Evolutionary conservation across 2,329 filamentous ascomycete genomes (phyloP), one percentile per base, ranked within the genome.

Genomic region (Seiridium unicorne): DNA sequence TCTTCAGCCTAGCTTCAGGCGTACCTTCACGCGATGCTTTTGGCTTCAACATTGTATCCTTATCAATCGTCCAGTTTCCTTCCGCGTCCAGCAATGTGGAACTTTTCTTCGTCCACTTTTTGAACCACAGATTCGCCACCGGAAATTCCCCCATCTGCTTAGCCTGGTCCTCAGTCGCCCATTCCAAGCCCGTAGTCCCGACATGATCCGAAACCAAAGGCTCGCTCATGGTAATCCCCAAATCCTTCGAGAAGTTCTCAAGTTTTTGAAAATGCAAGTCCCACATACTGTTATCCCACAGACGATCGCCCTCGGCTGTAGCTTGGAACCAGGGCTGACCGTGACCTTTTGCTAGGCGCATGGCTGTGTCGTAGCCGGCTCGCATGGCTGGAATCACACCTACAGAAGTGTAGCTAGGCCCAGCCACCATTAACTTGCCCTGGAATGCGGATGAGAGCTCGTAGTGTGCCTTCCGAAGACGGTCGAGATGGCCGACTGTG

Each of bases 401-500:
- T 42, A 84, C 77, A 31, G 71, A 69, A 32, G 78, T 77, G 72
- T 84, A 87, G 57, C 82, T 84, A 44, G 82, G 80, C 3, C 84
- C 84, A 0, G 79, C 82, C 18, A 95, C 87, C 61, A 86, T 82
- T 35, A 96, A 76, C 10, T 82, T 79, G 11, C 89, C 87, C 7
- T 80, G 72, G 71, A 88, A 96, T 4, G 78, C 75, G 3, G 76
- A 62, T 38, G 75, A 70, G 4, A 92, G 79, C 57, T 88, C 79
- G 2, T 74, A 68, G 66, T 88, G 81, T 1, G 88, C 84, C 2
- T 73, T 70, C 31, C 74, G 76, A 78, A 96, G 85, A 61, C 84
- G 82, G 7, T 78, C 73, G 34, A 84, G 75, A 74, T 98, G 94
- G 42, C 92, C 92, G 1, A 97, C 88, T 0, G 82, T 84, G 73